A percentile compares a stretch with the other conserved stretches of the same genome.
phyloP scores from a whole-genome alignment of 176 grass and related monocot genomes.

The Rhynchospora pubera region DNA sequence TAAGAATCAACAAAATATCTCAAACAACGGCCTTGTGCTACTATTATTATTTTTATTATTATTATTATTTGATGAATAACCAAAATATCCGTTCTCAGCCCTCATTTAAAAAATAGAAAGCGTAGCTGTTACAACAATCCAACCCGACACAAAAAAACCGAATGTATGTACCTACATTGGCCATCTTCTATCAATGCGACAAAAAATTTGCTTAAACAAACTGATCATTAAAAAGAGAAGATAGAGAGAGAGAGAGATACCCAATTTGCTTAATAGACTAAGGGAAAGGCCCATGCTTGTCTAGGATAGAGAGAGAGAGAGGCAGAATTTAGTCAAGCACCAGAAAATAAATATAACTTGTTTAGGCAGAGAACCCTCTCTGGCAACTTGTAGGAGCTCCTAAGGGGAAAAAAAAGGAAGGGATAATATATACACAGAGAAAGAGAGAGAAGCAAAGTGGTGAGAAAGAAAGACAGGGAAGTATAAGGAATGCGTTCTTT shows the following conservation, averaged over 20 bases:
- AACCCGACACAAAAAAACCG: neutral
- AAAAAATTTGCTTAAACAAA: neutral
- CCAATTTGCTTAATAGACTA: slow-evolving; percentile 34
- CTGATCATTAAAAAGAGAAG: neutral
- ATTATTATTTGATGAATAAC: no score
- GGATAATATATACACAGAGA: neutral
- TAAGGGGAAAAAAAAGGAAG: neutral
- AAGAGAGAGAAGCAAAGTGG: neutral
- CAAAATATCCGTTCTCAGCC: neutral
- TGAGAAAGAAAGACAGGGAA: slow-evolving; percentile 15
- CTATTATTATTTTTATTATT: no score
- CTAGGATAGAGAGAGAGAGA: no score
- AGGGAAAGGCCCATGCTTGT: slow-evolving; percentile 45
- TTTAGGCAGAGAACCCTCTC: neutral
- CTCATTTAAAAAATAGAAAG: neutral
- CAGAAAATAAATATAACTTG: neutral
- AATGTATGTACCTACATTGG: no score
- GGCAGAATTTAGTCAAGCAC: neutral
- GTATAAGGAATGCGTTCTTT: slow-evolving; percentile 77
- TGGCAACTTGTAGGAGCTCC: no score
- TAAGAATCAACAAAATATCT: neutral
- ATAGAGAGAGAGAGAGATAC: slow-evolving; percentile 34
- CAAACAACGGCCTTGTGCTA: no score
- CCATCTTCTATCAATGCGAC: neutral
- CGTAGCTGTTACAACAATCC: neutral